Base-by-base conservation (phyloP, 495 filamentous ascomycete genomes). In the Penicillium simplicissimum region DNA sequence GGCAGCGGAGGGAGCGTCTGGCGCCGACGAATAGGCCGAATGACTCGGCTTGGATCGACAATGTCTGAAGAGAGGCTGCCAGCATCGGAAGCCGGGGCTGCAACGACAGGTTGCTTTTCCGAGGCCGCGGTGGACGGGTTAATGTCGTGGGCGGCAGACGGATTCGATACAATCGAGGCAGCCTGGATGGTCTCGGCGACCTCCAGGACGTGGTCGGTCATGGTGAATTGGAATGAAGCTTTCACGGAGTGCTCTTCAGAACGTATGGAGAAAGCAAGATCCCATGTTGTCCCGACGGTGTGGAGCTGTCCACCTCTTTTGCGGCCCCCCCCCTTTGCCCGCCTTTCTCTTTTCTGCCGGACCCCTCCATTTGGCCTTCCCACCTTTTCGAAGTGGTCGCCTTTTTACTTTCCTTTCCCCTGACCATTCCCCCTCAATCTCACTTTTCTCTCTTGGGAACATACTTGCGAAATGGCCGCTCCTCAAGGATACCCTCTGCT, bases 401-500 rank as follows among this genome's bases (percentile, higher is more conserved):
- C 42, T 23, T 45, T 45, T 45, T 57, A 57, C 51, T 60, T 58
- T 65, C 45, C 42, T 60, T 43, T 34, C 52, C 52, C 36, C 21
- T 45, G 6, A 19, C 8, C 5, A 3, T 55, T 31, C 4, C 55
- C 43, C 43, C 45, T 49, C 45, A 45, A 45, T 40, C 57, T 60
- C 33, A 55, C 42, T 45, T 55, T 40, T 23, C 25, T 55, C 49
- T 31, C 33, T 35, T 28, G 8, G 21, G 28, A 35, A 33, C 54
- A 23, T 19, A 59, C 58, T 58, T 43, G 52, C 62, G 85, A 75
- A 66, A 95, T 94, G 91, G 82, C 89, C 60, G 72, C 88, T 64
- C 75, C 76, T 55, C 87, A 89, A 75, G 87, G 89, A 73, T 98
- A 89, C 80, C 82, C 88, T 74, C 87, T 98, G 61, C 81, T 97